Percentiles rank a stretch among this genome's conserved stretches.
Evolutionary conservation across 1,284 basidiomycete genomes (phyloP).

Genomic region (Apiotrichum akiyoshidainum): DNA sequence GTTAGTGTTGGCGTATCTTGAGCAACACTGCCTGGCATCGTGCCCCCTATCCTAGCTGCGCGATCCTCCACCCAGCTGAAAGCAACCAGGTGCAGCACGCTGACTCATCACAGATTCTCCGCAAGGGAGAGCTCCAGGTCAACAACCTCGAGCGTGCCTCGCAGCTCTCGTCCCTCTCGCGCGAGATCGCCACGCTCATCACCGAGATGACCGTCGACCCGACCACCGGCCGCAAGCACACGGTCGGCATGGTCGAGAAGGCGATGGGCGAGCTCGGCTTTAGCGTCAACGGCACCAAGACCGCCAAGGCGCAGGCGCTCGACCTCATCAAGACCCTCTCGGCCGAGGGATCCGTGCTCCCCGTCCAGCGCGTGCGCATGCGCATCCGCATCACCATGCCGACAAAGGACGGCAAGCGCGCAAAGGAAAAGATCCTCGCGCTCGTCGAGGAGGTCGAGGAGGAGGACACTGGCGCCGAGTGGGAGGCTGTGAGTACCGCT

Average conservation of each 20-base stretch:
- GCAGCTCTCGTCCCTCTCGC: constrained; percentile 75
- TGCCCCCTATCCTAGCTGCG: too few relatives aligned
- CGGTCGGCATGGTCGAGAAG: constrained; percentile 95
- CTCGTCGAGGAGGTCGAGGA: constrained; percentile 79
- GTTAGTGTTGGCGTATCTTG: too few relatives aligned
- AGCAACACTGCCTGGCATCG: too few relatives aligned
- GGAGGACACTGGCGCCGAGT: constrained; percentile 72
- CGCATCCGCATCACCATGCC: constrained; percentile 80
- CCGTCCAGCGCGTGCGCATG: constrained; percentile 91
- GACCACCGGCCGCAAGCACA: constrained; percentile 79
- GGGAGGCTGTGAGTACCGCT: constrained; percentile 72
- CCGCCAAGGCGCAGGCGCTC: constrained; percentile 89
- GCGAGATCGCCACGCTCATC: constrained; percentile 90
- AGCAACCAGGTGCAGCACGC: too few relatives aligned
- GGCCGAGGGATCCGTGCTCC: constrained; percentile 60
- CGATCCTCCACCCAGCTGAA: too few relatives aligned
- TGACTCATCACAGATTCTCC: constrained; percentile 65
- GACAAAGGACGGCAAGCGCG: constrained; percentile 64
- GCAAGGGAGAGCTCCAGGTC: constrained; percentile 95
- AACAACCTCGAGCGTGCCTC: constrained; percentile 95
- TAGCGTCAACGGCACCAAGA: constrained; percentile 82
- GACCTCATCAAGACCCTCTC: constrained; percentile 86
- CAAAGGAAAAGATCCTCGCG: constrained; percentile 70
- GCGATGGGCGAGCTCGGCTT: constrained; percentile 93
- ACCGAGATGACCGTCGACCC: constrained; percentile 96